These are phyloP conservation scores for Fistulinella cinereoalba DNA, from an alignment of 1,284 basidiomycete species.

Conservation along the genomic window DNA sequence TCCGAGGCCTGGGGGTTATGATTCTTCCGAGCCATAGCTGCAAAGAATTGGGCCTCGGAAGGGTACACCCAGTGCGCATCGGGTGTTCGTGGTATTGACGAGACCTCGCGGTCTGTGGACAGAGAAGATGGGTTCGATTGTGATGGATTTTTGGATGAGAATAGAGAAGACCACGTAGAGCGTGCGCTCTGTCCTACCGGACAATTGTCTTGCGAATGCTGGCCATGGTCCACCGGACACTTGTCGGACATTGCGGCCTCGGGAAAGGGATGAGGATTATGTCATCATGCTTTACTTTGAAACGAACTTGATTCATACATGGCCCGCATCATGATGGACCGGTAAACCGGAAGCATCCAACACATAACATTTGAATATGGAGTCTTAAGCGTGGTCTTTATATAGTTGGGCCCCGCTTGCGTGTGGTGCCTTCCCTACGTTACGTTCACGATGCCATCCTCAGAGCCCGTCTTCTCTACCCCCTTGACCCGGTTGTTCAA, in stretches of 20 bases:
- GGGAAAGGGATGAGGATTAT: conserved; percentile 11
- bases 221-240: conserved; percentile 63
- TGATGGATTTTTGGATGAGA: conserved; percentile 33
- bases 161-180: conserved; percentile 53
- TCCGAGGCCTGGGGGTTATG: conserved; percentile 79
- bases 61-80: conserved; percentile 94
- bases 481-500: conserved; percentile 68
- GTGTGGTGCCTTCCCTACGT: not conserved
- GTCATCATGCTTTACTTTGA: conserved; percentile 21
- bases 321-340: too few relatives aligned
- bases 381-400: too few relatives aligned
- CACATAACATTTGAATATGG: not conserved
- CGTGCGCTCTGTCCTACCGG: conserved; percentile 39
- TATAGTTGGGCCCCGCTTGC: too few relatives aligned
- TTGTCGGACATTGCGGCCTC: conserved; percentile 39
- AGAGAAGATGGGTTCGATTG: conserved; percentile 39
- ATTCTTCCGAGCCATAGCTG: conserved; percentile 93
- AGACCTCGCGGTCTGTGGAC: conserved; percentile 73
- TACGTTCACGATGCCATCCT: conserved; percentile 48
- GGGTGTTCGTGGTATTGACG: conserved; percentile 79
- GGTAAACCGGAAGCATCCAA: conserved; percentile 1
- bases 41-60: conserved; percentile 96
- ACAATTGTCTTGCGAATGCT: conserved; percentile 38
- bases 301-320: too few relatives aligned
- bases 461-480: conserved; percentile 56